These are phyloP conservation scores for Xylaria sp. DNA, from an alignment of 2,329 filamentous ascomycete species.

Conservation along the genomic window DNA sequence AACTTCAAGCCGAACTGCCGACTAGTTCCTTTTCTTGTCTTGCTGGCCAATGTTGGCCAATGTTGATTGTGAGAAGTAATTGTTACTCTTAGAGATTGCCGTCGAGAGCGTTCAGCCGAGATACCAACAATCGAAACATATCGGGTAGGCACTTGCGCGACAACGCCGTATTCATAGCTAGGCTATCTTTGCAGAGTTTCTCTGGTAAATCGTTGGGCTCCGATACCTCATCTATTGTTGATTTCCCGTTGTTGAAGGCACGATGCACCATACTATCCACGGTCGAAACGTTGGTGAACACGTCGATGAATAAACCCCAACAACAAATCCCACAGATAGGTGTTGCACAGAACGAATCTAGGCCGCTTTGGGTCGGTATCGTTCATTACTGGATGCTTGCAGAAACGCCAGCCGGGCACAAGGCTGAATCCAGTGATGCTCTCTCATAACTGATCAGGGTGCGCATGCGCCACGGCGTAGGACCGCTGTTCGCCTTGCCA, in stretches of 20 bases:
- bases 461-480: constrained; percentile 4
- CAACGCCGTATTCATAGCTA: not conserved
- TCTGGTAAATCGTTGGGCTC: not conserved
- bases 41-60: not conserved
- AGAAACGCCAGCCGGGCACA: constrained; percentile 2
- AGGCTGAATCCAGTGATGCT: constrained; percentile 4
- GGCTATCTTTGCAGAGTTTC: not conserved
- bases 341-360: constrained; percentile 2
- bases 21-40: not conserved
- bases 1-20: not conserved
- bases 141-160: constrained; percentile 8
- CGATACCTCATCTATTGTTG: not conserved
- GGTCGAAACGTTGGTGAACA: constrained; percentile 2
- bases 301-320: not conserved
- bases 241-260: not conserved
- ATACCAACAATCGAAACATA: not conserved
- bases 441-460: not conserved
- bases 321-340: not conserved
- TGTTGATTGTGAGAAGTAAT: not conserved
- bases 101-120: not conserved
- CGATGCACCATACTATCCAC: not conserved
- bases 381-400: not conserved
- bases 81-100: not conserved
- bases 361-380: not conserved
- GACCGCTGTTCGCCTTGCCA: constrained; percentile 10